Percentiles rank a stretch among this genome's conserved stretches.
Evolutionary conservation across 345 rosid genomes (phyloP).

Genomic region (Bretschneidera sinensis): DNA sequence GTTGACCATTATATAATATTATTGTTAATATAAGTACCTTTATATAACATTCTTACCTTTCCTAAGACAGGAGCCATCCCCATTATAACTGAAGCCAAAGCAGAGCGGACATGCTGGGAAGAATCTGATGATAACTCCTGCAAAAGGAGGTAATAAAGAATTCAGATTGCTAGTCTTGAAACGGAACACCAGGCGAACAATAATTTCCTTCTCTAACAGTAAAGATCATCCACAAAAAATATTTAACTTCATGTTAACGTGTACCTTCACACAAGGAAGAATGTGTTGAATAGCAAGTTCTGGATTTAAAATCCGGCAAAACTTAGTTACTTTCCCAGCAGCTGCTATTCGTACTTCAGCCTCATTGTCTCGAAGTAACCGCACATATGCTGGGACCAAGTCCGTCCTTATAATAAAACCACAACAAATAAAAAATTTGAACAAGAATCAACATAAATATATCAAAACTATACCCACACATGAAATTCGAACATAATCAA

Average conservation of each 20-base stretch:
- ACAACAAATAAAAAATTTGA: slow-evolving; percentile 1
- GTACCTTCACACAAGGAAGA: slow-evolving; percentile 92
- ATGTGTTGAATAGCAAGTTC: slow-evolving; percentile 80
- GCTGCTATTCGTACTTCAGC: slow-evolving; percentile 99
- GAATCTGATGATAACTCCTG: slow-evolving; percentile 96
- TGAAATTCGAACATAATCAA: neutral
- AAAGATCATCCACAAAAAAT: slow-evolving; percentile 2
- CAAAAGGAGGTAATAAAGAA: slow-evolving; percentile 17
- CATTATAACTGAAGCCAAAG: slow-evolving; percentile 97
- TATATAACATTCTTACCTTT: slow-evolving; percentile 28
- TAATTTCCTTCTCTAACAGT: neutral
- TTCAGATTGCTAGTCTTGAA: slow-evolving; percentile 5
- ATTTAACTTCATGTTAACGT: slow-evolving; percentile 2
- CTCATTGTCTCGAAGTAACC: slow-evolving; percentile 90
- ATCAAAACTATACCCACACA: neutral
- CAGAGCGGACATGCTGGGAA: slow-evolving; percentile 97
- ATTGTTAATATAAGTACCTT: neutral
- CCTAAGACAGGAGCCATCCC: slow-evolving; percentile 96
- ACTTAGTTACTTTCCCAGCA: slow-evolving; percentile 93
- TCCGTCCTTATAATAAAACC: slow-evolving; percentile 47
- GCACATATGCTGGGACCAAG: slow-evolving; percentile 91
- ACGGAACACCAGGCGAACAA: slow-evolving; percentile 3
- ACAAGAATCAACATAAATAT: neutral
- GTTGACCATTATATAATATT: neutral
- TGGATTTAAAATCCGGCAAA: slow-evolving; percentile 80